Base-by-base conservation (phyloP, 208 protist species). In the Trypanosoma mega region DNA sequence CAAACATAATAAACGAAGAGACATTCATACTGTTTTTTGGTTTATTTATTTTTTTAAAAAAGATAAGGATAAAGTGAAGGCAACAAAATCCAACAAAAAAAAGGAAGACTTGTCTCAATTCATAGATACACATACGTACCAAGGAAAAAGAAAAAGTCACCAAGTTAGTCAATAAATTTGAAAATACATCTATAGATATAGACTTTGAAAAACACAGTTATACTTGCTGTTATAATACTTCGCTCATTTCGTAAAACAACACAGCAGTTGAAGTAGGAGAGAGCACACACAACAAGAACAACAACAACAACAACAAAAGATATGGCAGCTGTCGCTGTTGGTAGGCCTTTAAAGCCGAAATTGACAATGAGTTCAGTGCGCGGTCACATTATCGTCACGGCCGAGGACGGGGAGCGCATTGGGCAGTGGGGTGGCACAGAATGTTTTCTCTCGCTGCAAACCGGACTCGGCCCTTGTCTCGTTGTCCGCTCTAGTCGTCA, bases 351-450 rank as follows among this genome's bases (percentile, higher is more conserved):
- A 2, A 80, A 81, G 48, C 76, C 76, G 0, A 92, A 92, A 65
- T 60, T 82, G 50, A 86, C 82, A 21, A 31, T 78, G 30, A 78
- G 68, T 24, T 60, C 72, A 1, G 87, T 94, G 9, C 76, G 68
- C 18, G 87, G 87, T 33, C 73, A 58, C 8, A 85, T 94, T 33
- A 41, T 74, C 16, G 81, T 90, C 18, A 66, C 60, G 37, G 59
- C 66, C 8, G 80, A 82, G 18, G 73, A 86, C 18, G 87, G 84
- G 20, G 82, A 78, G 66, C 75, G 81, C 8, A 73, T 94, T 31
- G 83, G 83, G 3, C 76, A 80, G 56, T 94, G 84, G 82, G 87
- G 87, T 29, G 87, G 87, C 26, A 92, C 87, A 1, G 83, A 91
- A 54, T 94, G 87, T 70, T 94, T 89, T 64, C 82, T 94, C 47